These are phyloP conservation scores for Ceratocystis lukuohia DNA, from an alignment of 2,329 filamentous ascomycete genomes.

Conservation along the genomic window DNA sequence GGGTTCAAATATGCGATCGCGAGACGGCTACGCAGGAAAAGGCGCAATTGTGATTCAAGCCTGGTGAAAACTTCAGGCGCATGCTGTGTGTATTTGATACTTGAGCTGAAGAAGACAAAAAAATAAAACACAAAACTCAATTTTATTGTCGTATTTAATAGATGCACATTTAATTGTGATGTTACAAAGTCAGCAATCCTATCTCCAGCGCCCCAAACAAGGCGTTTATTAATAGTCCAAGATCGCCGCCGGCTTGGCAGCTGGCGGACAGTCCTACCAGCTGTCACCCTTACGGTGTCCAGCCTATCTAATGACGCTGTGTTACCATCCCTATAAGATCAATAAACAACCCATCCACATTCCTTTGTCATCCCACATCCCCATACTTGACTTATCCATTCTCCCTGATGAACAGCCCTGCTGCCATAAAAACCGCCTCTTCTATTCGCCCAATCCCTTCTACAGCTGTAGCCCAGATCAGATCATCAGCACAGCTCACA, in stretches of 20 bases:
- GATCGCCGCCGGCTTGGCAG: not conserved
- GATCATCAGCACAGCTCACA: conserved; percentile 68
- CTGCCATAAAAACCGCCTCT: not conserved
- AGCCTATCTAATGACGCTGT: not conserved
- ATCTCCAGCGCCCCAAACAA: not conserved
- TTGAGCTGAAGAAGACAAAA: not conserved
- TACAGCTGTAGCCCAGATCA: conserved; percentile 63
- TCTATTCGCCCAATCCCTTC: conserved; percentile 54
- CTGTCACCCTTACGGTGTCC: not conserved
- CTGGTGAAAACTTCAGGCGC: not conserved
- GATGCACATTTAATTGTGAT: not conserved
- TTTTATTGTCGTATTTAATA: conserved; percentile 1
- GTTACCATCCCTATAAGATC: not conserved
- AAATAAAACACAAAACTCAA: not conserved
- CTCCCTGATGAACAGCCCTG: not conserved
- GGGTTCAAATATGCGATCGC: not conserved
- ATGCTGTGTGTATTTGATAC: not conserved
- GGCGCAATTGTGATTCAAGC: not conserved
- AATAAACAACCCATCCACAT: not conserved
- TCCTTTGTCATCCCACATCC: not conserved
- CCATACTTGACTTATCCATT: not conserved
- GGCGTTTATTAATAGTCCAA: not conserved
- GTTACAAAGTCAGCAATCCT: not conserved
- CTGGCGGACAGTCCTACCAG: not conserved
- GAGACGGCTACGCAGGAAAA: not conserved